phyloP scores from a whole-genome alignment of 331 rosid genomes.

The Pyracantha coccinea region DNA sequence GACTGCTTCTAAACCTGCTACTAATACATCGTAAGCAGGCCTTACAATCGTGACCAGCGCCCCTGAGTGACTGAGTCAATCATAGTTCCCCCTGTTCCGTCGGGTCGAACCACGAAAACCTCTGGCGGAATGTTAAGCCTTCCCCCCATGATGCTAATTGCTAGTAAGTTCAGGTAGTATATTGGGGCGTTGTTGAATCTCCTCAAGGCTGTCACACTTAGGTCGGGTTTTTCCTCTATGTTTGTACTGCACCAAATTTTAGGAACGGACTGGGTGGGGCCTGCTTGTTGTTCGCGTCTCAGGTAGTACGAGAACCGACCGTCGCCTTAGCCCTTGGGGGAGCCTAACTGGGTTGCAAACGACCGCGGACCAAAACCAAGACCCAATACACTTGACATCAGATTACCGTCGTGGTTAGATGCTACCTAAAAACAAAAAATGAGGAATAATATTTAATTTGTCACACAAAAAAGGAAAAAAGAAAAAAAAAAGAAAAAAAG shows the following conservation, averaged over 20 bases:
- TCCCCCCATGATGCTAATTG: background rate
- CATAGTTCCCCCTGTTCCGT: background rate
- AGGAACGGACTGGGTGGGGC: background rate
- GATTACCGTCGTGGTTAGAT: background rate
- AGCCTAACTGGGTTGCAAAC: background rate
- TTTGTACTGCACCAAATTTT: background rate
- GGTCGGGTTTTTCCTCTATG: background rate
- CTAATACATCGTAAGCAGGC: background rate
- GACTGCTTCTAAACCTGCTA: background rate
- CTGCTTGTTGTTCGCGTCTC: background rate
- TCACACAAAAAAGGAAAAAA: too few relatives aligned
- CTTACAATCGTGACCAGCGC: background rate
- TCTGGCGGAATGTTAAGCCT: background rate
- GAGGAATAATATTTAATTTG: too few relatives aligned
- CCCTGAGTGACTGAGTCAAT: background rate
- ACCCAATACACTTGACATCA: background rate
- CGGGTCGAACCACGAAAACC: background rate
- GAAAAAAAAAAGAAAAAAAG: too few relatives aligned
- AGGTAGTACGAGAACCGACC: background rate
- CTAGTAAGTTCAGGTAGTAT: background rate
- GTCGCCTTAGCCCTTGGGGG: background rate
- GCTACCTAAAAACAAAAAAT: background rate
- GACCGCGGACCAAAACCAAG: background rate
- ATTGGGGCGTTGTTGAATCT: background rate
- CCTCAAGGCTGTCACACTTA: background rate